A percentile compares a stretch with the other conserved stretches of the same genome.
Conservation (phyloP, 768 basidiomycete species). For the Boletus reticuloceps region DNA sequence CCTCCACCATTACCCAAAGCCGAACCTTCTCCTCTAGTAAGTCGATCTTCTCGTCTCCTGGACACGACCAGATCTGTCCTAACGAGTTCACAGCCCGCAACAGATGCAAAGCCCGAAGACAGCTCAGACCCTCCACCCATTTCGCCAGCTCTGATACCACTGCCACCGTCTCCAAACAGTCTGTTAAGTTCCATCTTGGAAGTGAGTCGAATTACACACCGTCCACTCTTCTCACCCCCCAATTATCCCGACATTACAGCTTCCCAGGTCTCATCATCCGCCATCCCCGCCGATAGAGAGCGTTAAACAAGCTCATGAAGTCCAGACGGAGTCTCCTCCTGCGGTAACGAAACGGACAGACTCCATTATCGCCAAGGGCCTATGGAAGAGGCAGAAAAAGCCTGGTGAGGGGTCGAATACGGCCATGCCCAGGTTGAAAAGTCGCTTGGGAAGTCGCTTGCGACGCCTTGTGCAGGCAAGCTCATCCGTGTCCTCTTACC, state of each 20-base stretch:
- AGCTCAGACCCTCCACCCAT: background rate
- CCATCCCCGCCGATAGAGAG: background rate
- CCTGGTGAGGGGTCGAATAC: background rate
- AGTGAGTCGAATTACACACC: background rate
- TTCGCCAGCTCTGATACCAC: slow-evolving; percentile 20
- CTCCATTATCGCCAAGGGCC: slow-evolving; percentile 1
- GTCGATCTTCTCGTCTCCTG: background rate
- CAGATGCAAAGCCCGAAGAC: slow-evolving; percentile 2
- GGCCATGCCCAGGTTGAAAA: background rate
- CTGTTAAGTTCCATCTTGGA: slow-evolving; percentile 17
- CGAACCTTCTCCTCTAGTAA: slow-evolving; percentile 11
- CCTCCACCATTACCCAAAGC: slow-evolving; percentile 10
- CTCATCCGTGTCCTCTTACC: too few species aligned
- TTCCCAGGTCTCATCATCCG: slow-evolving; percentile 9
- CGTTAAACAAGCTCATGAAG: background rate
- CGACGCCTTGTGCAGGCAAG: slow-evolving; percentile 19
- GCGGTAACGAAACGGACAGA: background rate
- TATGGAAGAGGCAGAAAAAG: slow-evolving; percentile 12
- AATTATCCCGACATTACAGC: slow-evolving; percentile 7
- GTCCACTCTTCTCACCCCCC: background rate
- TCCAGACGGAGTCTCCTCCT: slow-evolving; percentile 7
- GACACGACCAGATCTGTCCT: background rate
- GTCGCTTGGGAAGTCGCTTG: slow-evolving; percentile 8
- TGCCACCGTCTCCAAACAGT: slow-evolving; percentile 22
- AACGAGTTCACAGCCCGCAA: slow-evolving; percentile 10